Evolutionary conservation across 2,329 filamentous ascomycete genomes (phyloP).

Genomic region (Balansia obtecta): DNA sequence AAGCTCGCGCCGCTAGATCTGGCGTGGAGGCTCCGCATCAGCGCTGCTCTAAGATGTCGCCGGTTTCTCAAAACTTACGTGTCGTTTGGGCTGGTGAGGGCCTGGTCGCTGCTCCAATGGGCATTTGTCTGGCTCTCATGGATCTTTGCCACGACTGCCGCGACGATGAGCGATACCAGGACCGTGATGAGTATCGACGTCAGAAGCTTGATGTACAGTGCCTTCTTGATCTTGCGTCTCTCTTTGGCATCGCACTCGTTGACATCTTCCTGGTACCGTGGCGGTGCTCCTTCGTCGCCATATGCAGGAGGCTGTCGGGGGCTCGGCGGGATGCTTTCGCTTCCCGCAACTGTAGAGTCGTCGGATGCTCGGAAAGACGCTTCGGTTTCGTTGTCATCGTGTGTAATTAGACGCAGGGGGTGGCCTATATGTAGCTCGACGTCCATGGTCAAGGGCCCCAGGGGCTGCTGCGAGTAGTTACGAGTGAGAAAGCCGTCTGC

Average conservation of each 20-base stretch:
- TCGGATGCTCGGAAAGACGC: conserved; percentile 1
- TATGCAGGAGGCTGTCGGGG: conserved; percentile 11
- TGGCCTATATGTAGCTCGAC: conserved; percentile 6
- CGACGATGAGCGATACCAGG: conserved; percentile 13
- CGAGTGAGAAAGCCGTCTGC: not conserved
- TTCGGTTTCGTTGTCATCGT: not conserved
- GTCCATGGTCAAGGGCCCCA: conserved; percentile 6
- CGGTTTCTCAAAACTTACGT: not conserved
- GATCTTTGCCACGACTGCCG: conserved; percentile 13
- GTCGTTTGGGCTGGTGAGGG: not conserved
- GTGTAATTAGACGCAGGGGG: conserved; percentile 5
- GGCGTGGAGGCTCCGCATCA: not conserved
- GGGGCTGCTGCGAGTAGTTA: not conserved
- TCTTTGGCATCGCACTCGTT: conserved; percentile 4
- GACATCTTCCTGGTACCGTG: conserved; percentile 8
- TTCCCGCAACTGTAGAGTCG: conserved; percentile 8
- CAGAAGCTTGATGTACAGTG: conserved; percentile 11
- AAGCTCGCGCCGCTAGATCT: conserved; percentile 6
- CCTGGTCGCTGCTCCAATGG: conserved; percentile 1
- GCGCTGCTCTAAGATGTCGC: not conserved
- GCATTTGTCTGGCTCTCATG: conserved; percentile 4
- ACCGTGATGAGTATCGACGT: conserved; percentile 14
- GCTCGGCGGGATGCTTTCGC: conserved; percentile 4
- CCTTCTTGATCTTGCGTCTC: conserved; percentile 8
- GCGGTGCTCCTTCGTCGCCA: conserved; percentile 10